These are phyloP conservation scores for Diaporthe australafricana DNA, from an alignment of 2,329 filamentous ascomycete genomes.

Conservation along the genomic window DNA sequence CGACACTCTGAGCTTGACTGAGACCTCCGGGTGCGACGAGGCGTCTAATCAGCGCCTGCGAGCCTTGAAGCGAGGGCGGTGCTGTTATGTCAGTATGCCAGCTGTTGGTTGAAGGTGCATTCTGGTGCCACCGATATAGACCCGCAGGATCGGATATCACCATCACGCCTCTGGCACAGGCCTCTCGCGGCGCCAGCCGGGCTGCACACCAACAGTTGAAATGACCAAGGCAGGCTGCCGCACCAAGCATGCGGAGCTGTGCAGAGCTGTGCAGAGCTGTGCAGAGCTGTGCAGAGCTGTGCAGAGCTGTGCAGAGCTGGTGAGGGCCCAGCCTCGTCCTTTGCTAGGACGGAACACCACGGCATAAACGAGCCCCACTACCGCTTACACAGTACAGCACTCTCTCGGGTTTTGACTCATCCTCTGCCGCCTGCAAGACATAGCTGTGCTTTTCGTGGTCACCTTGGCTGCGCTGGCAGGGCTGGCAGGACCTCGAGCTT, in stretches of 20 bases:
- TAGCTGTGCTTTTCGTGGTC: constrained; percentile 1
- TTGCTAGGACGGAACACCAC: neutral
- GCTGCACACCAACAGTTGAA: constrained; percentile 5
- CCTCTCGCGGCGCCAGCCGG: constrained; percentile 9
- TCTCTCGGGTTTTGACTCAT: neutral
- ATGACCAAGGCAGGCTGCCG: constrained; percentile 6
- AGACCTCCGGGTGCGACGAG: neutral
- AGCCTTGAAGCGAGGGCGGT: neutral
- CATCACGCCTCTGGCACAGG: constrained; percentile 11
- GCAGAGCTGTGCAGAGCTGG: neutral
- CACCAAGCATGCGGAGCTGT: neutral
- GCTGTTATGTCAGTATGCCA: neutral
- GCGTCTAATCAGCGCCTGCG: neutral
- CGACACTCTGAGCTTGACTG: neutral
- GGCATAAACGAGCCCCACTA: constrained; percentile 6
- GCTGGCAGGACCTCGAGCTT: neutral
- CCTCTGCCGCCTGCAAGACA: neutral
- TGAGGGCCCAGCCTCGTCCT: constrained; percentile 13
- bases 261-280: neutral
- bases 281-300: neutral
- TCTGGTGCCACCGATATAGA: neutral
- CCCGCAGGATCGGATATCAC: neutral
- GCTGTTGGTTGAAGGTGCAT: neutral
- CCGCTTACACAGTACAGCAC: neutral
- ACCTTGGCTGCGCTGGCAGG: neutral